phyloP scores from a whole-genome alignment of 306 rosid genomes.

The Herpetospermum pedunculosum region DNA sequence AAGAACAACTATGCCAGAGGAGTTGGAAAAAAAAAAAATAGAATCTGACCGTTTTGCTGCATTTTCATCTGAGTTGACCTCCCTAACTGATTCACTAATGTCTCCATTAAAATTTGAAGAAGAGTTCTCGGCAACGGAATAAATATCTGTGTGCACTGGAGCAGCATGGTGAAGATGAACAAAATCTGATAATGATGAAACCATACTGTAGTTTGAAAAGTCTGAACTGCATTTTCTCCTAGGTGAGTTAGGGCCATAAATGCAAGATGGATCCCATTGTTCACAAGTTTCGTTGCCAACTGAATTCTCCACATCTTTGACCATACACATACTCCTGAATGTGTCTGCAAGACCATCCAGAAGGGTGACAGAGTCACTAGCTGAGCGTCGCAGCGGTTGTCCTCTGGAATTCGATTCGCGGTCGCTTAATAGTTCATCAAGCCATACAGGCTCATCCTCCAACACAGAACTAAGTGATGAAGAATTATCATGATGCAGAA shows the following conservation, averaged over 20 bases:
- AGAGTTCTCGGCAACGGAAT: slow-evolving; percentile 6
- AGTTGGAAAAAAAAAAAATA: neutral
- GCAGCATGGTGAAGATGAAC: slow-evolving; percentile 18
- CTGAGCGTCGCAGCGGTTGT: slow-evolving; percentile 20
- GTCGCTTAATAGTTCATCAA: slow-evolving; percentile 22
- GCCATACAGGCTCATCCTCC: slow-evolving; percentile 33
- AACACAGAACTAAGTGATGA: slow-evolving; percentile 11
- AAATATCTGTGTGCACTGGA: slow-evolving; percentile 11
- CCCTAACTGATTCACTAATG: slow-evolving; percentile 4
- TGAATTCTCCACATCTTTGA: slow-evolving; percentile 10
- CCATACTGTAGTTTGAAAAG: slow-evolving; percentile 22
- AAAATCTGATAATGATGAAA: slow-evolving; percentile 32
- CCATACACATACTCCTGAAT: slow-evolving; percentile 8
- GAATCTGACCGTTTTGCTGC: slow-evolving; percentile 29
- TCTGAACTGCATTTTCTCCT: slow-evolving; percentile 24
- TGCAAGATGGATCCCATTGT: slow-evolving; percentile 19
- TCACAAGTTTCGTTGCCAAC: slow-evolving; percentile 13
- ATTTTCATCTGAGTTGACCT: slow-evolving; percentile 16
- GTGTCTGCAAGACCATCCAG: slow-evolving; percentile 22
- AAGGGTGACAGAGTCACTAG: slow-evolving; percentile 26
- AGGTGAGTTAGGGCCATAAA: slow-evolving; percentile 40
- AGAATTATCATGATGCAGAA: neutral
- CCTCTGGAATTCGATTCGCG: slow-evolving; percentile 13
- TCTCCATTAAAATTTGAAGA: slow-evolving; percentile 6
- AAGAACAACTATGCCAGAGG: neutral